phyloP scores from a whole-genome alignment of 352 stramenopile species.

The Thalassiosira oceanica region DNA sequence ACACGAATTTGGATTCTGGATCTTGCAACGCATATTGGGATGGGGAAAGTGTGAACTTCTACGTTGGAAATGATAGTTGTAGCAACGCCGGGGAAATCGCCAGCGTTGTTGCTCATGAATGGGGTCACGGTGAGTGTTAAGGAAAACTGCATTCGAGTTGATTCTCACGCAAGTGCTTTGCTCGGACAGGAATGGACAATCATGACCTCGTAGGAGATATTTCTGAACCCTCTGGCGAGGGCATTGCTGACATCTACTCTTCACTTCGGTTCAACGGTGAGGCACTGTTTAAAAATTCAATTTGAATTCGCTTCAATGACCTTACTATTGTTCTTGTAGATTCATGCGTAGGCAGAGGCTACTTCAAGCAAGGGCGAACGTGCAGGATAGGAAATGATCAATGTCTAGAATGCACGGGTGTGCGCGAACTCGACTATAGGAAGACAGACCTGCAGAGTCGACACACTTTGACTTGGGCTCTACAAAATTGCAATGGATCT shows the following conservation, averaged over 20 bases:
- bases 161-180: too few relatives aligned
- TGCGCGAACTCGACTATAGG: conserved; percentile 37
- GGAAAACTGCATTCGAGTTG: not conserved
- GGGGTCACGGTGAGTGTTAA: not conserved
- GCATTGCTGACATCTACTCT: too few relatives aligned
- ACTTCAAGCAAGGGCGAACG: not conserved
- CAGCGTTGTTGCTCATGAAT: conserved; percentile 25
- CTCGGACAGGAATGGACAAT: conserved; percentile 23
- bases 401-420: conserved; percentile 12
- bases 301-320: too few relatives aligned
- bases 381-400: not conserved
- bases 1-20: conserved; percentile 37
- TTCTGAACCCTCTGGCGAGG: conserved; percentile 24
- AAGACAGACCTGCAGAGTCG: too few relatives aligned
- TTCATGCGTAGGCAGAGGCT: conserved; percentile 26
- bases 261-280: too few relatives aligned
- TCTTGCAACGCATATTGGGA: conserved; percentile 9
- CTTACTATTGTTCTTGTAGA: too few relatives aligned
- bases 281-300: too few relatives aligned
- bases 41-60: conserved; percentile 18
- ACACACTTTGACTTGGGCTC: too few relatives aligned
- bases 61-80: conserved; percentile 7
- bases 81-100: conserved; percentile 19
- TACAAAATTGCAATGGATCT: too few relatives aligned
- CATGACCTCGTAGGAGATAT: conserved; percentile 17